Base-by-base conservation (phyloP, 257 asterid genomes). In the Cynanchum wilfordii region DNA sequence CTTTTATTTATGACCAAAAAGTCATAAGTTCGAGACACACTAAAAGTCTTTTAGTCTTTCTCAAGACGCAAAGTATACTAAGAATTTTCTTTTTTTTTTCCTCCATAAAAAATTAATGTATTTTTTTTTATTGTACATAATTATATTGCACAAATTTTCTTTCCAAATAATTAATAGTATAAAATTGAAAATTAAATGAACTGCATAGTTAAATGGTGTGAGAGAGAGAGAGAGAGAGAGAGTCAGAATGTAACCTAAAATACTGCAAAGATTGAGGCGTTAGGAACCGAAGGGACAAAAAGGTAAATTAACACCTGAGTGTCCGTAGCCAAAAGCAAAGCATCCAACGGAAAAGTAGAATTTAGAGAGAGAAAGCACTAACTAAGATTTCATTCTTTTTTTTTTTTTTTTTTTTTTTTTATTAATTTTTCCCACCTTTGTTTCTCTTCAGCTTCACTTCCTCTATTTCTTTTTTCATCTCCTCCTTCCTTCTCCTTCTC, bases 291-390 rank as follows among this genome's bases (percentile, higher is more conserved):
- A 73, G 72, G 82, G 82, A 20, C 27, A 73, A 63, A 45, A 36
- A 52, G 0, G 82, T 78, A 71, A 66, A 69, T 78, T 64, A 75
- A 73, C 49, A 36, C 51, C 66, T 0, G 54, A 30, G 66, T 60
- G 74, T 68, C 81, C 78, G 72, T 65, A 57, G 76, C 40, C 10
- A 45, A 58, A 29, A 51, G 71, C 49, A 79, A 60, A 72, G 82
- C 78, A 76, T 77, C 80, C 86, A 82, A 81, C 86, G 87, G 85
- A 71, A 79, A 79, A 79, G 86, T 68, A 76, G 60, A 60, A 75
- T 76, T 76, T 49, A 29, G 75, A 69, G 79, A 59, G 74, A 64
- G 80, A 69, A 71, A 60, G 74, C 74, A 44, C 36, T 16, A 33
- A 59, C 36, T 16, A 33, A 59, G 73, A 77, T 76, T 73, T 76